phyloP scores from a whole-genome alignment of 2,329 filamentous ascomycete species.

The Claviceps citrina region DNA sequence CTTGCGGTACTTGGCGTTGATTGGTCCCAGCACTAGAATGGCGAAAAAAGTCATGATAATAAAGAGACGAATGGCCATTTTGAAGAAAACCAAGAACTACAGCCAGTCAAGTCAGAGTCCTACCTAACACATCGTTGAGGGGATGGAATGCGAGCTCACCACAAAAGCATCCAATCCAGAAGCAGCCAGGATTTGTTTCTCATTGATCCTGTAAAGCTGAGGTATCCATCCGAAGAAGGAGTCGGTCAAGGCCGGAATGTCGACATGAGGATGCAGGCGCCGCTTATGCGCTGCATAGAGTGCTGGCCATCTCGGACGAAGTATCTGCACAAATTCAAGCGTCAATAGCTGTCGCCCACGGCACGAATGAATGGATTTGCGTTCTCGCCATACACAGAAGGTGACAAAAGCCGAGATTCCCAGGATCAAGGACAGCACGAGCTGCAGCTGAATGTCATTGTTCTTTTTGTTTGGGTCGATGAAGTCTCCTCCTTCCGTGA shows the following conservation, averaged over 20 bases:
- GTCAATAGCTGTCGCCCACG: background rate
- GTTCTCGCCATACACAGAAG: conserved; percentile 48
- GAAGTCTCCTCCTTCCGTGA: conserved; percentile 8
- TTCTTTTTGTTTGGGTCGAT: conserved; percentile 11
- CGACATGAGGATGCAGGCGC: conserved; percentile 41
- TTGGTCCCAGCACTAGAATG: conserved; percentile 63
- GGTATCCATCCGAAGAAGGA: conserved; percentile 90
- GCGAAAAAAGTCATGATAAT: conserved; percentile 68
- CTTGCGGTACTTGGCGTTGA: conserved; percentile 52
- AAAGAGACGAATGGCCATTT: conserved; percentile 80
- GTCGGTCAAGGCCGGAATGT: conserved; percentile 65
- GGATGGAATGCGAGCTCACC: conserved; percentile 31
- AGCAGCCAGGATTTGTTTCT: conserved; percentile 77
- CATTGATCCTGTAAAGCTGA: conserved; percentile 65
- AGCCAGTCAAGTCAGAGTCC: conserved; percentile 8
- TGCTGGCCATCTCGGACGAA: conserved; percentile 81
- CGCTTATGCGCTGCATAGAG: conserved; percentile 82
- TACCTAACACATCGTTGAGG: too few relatives aligned
- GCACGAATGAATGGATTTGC: conserved; percentile 3
- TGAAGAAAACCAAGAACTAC: conserved; percentile 81
- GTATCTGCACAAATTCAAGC: conserved; percentile 34
- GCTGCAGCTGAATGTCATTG: conserved; percentile 45
- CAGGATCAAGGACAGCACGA: conserved; percentile 54
- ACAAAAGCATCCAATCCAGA: conserved; percentile 93
- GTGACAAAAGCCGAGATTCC: conserved; percentile 56